Conservation (phyloP, 768 basidiomycete genomes). For the Lactarius evosmus region DNA sequence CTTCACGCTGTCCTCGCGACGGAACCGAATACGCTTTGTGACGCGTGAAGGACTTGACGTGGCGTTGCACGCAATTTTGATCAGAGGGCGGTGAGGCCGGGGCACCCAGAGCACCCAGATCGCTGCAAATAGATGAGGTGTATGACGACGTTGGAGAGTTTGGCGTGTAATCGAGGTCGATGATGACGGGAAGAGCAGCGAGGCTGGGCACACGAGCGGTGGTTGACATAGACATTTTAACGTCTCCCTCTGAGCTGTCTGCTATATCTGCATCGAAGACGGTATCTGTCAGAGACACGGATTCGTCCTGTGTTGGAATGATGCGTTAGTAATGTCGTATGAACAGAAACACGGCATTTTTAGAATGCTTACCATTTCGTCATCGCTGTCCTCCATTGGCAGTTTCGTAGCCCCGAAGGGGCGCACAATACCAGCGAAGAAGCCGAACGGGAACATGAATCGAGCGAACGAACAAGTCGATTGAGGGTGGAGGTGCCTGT, state of each 20-base stretch:
- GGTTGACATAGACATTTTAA: neutral
- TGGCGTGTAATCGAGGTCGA: neutral
- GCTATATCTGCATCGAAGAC: neutral
- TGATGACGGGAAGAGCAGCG: neutral
- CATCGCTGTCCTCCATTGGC: conserved; percentile 14
- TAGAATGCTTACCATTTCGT: conserved; percentile 11
- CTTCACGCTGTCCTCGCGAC: conserved; percentile 14
- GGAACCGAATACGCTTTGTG: conserved; percentile 10
- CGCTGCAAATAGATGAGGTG: neutral
- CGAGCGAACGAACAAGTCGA: neutral
- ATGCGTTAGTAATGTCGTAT: neutral
- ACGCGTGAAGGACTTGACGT: conserved; percentile 6
- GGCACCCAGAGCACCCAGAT: neutral
- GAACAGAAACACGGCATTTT: neutral
- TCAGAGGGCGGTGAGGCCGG: neutral
- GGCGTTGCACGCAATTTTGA: neutral
- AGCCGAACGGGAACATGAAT: conserved; percentile 10
- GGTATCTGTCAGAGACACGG: neutral
- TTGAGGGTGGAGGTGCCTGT: neutral
- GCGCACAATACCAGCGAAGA: conserved; percentile 3
- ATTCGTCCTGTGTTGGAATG: conserved; percentile 4
- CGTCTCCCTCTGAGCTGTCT: neutral
- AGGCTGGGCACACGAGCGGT: neutral
- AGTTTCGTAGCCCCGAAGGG: conserved; percentile 1
- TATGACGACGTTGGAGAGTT: neutral